Percentiles rank a stretch among this genome's conserved stretches.
Conservation (phyloP, 768 basidiomycete genomes). For the Symmetrospora coprosmae region DNA sequence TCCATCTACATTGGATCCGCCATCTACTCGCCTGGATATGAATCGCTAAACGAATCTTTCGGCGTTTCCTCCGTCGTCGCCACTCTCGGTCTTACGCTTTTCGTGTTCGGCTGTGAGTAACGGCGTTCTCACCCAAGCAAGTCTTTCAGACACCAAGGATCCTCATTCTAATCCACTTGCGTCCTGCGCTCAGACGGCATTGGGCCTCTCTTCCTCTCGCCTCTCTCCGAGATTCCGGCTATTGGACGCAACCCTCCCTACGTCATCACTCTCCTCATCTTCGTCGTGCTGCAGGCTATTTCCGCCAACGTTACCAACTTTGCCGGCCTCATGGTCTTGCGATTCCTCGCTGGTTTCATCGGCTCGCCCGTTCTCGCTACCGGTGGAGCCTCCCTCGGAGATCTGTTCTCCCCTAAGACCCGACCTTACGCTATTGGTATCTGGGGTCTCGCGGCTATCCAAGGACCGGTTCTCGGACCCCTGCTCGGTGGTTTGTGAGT, state of each 20-base stretch:
- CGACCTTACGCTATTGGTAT: conserved; percentile 32
- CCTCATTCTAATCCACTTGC: background rate
- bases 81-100: conserved; percentile 37
- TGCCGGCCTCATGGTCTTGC: conserved; percentile 34
- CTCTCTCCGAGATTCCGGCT: conserved; percentile 36
- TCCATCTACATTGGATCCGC: conserved; percentile 29
- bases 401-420: conserved; percentile 24
- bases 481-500: conserved; percentile 27
- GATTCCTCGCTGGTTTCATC: conserved; percentile 38
- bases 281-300: conserved; percentile 37
- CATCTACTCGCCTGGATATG: conserved; percentile 26
- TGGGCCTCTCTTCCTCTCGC: conserved; percentile 28
- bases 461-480: conserved; percentile 36
- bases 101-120: conserved; percentile 35
- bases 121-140: background rate
- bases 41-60: conserved; percentile 18
- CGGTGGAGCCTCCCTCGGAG: conserved; percentile 33
- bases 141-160: background rate
- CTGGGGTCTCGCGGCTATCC: conserved; percentile 33
- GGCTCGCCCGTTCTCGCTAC: conserved; percentile 37
- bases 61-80: conserved; percentile 20
- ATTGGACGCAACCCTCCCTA: conserved; percentile 38
- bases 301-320: conserved; percentile 34
- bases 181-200: conserved; percentile 5
- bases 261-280: conserved; percentile 37